Percentiles rank a stretch among this genome's conserved stretches.
Evolutionary conservation across 2,329 filamentous ascomycete species (phyloP).

Genomic region (Fusarium sp.): DNA sequence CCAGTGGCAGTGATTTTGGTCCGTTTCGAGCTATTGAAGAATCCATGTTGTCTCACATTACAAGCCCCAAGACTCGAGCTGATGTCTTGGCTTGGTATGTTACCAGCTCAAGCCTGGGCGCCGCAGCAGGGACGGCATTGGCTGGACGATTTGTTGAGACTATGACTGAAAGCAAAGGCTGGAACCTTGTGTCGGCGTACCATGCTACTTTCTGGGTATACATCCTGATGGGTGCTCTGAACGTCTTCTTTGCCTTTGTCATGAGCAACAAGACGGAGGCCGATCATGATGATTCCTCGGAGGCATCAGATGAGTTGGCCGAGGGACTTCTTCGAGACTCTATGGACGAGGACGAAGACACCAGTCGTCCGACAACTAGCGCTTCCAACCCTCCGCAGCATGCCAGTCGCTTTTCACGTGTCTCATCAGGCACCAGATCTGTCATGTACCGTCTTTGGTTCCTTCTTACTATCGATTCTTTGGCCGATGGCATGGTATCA

Average conservation of each 20-base stretch:
- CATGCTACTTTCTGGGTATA: slow-evolving; percentile 70
- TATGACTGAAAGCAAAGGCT: slow-evolving; percentile 58
- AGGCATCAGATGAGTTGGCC: slow-evolving; percentile 33
- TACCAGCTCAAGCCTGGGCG: slow-evolving; percentile 65
- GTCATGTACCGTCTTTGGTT: slow-evolving; percentile 75
- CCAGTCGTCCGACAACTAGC: slow-evolving; percentile 8
- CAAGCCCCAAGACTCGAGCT: slow-evolving; percentile 62
- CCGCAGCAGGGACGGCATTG: slow-evolving; percentile 63
- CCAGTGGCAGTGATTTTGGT: slow-evolving; percentile 73
- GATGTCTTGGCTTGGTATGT: slow-evolving; percentile 77
- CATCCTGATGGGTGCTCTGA: slow-evolving; percentile 64
- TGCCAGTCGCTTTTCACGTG: slow-evolving; percentile 60
- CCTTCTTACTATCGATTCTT: slow-evolving; percentile 70
- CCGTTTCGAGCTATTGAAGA: slow-evolving; percentile 76
- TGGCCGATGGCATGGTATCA: slow-evolving; percentile 73
- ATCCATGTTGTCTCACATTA: slow-evolving; percentile 71
- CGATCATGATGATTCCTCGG: slow-evolving; percentile 38
- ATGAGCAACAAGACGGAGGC: slow-evolving; percentile 65
- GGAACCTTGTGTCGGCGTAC: slow-evolving; percentile 63
- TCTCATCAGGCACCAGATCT: slow-evolving; percentile 66
- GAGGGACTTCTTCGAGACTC: slow-evolving; percentile 45
- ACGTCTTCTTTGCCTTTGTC: slow-evolving; percentile 58
- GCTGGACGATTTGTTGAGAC: slow-evolving; percentile 63
- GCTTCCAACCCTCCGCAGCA: slow-evolving; percentile 25
- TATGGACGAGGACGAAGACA: slow-evolving; percentile 20